Conservation (phyloP, 495 filamentous ascomycete species). For the Penicillium fimorum region DNA sequence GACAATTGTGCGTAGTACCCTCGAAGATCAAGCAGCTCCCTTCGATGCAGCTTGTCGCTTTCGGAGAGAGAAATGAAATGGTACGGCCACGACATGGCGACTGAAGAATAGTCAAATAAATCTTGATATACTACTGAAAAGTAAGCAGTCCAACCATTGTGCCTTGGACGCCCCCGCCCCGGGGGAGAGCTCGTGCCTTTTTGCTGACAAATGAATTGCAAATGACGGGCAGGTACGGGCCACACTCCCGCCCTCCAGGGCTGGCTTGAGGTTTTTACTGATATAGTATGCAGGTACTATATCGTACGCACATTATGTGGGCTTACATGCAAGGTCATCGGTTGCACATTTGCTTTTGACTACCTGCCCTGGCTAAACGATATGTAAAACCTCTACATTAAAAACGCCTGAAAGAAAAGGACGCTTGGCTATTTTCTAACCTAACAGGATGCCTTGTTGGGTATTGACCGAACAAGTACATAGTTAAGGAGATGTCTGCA, state of each 20-base stretch:
- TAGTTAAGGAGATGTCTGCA: slow-evolving; percentile 49
- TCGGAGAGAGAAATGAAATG: slow-evolving; percentile 56
- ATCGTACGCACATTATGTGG: not conserved
- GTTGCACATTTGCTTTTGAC: slow-evolving; percentile 18
- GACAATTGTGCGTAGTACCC: slow-evolving; percentile 63
- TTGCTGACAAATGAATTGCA: slow-evolving; percentile 1
- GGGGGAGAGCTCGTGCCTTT: not conserved
- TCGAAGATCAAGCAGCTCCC: slow-evolving; percentile 57
- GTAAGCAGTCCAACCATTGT: not conserved
- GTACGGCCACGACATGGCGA: slow-evolving; percentile 57
- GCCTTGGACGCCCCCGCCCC: not conserved
- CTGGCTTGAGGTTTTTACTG: not conserved
- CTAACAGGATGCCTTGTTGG: slow-evolving; percentile 30
- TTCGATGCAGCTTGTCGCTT: slow-evolving; percentile 53
- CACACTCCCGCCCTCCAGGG: not conserved
- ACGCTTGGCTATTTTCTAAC: slow-evolving; percentile 44
- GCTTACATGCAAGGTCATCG: not conserved
- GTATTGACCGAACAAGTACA: slow-evolving; percentile 1
- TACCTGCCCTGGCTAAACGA: slow-evolving; percentile 21
- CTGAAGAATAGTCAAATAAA: not conserved
- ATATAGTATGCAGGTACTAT: not conserved
- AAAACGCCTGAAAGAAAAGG: slow-evolving; percentile 41
- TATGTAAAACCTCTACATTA: slow-evolving; percentile 44
- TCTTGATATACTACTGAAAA: not conserved
- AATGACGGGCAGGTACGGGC: not conserved